Conservation (phyloP, 140 eudicot species). For the Anethum foeniculum region DNA sequence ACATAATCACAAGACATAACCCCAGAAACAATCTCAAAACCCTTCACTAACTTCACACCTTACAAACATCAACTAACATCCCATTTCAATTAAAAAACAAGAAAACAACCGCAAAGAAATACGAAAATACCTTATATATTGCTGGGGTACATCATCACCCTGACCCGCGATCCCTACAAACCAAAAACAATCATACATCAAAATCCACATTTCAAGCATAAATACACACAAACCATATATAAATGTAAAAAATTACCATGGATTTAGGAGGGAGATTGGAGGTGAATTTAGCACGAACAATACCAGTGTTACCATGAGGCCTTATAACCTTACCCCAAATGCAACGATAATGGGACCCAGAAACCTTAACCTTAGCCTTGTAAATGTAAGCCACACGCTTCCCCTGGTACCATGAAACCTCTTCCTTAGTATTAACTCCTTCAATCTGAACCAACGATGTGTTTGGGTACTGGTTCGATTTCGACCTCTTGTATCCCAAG, state of each 20-base stretch:
- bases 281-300: slow-evolving; percentile 88
- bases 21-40: no score
- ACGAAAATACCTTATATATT: slow-evolving; percentile 53
- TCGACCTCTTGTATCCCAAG: slow-evolving; percentile 91
- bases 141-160: slow-evolving; percentile 94
- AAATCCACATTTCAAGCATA: neutral
- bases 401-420: slow-evolving; percentile 58
- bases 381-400: slow-evolving; percentile 78
- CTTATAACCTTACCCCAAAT: slow-evolving; percentile 92
- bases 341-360: slow-evolving; percentile 72
- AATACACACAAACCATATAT: no score
- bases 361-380: slow-evolving; percentile 79
- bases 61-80: neutral
- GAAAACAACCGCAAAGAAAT: neutral
- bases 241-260: slow-evolving; percentile 40
- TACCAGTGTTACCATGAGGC: slow-evolving; percentile 93
- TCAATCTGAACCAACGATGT: slow-evolving; percentile 47
- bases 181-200: neutral
- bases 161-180: slow-evolving; percentile 74
- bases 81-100: neutral
- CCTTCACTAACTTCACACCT: no score
- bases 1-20: neutral
- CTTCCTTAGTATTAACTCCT: slow-evolving; percentile 56
- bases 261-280: slow-evolving; percentile 89
- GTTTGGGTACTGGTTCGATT: slow-evolving; percentile 62